Evolutionary conservation across 768 basidiomycete species (phyloP), one percentile per base, ranked within the genome.

Genomic region (Macrolepiota fuliginosa): DNA sequence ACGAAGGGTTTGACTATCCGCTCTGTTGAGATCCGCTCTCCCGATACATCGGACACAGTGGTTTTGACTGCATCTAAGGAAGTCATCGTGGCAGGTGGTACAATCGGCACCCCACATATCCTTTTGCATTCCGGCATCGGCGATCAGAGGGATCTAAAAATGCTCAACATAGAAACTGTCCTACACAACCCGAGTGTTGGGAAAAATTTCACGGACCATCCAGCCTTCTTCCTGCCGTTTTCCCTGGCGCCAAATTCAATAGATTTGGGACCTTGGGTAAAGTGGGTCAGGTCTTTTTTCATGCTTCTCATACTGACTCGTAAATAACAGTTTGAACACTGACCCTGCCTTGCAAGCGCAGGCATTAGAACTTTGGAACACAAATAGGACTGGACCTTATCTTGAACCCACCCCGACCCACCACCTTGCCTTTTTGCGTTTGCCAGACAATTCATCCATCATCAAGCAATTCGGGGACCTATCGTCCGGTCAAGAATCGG

Each of bases 31-130:
- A 56, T 61, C 10, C 50, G 58, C 9, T 60, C 42, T 22, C 39
- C 36, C 1, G 37, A 25, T 3, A 32, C 50, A 7, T 13, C 19
- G 32, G 19, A 42, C 9, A 40, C 50, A 7, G 13, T n/a, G n/a
- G 25, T 9, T 24, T 56, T 71, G 15, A 67, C 45, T 0, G 74
- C 73, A 2, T 47, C 50, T 3, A 73, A 70, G 49, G 66, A 65
- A 55, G 50, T 67, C 24, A 63, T 67, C n/a, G 47, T n/a, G n/a
- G n/a, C n/a, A n/a, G n/a, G n/a, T n/a, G n/a, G n/a, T n/a, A n/a
- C n/a, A n/a, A n/a, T n/a, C n/a, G n/a, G n/a, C n/a, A n/a, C n/a
- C n/a, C n/a, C n/a, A n/a, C n/a, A n/a, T n/a, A n/a, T n/a, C n/a
- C n/a, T n/a, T n/a, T n/a, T n/a, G n/a, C n/a, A n/a, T n/a, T n/a